Evolutionary conservation across 164 flowering plant species (phyloP), one percentile per base, ranked within the genome.

Genomic region (Brasenia schreberi): DNA sequence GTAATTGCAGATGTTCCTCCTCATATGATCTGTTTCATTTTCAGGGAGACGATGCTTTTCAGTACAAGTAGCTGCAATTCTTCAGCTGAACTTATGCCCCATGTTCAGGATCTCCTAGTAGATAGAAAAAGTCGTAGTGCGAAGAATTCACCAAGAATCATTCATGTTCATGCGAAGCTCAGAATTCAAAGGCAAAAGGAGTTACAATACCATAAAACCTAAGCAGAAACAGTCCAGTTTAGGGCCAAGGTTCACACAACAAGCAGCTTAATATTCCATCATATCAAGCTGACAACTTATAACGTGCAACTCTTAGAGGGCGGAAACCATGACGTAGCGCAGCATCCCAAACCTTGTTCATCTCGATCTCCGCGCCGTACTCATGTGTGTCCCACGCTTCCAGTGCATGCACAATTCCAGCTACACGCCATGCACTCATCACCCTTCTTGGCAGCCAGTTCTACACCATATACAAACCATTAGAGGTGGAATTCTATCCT

Each of bases 391-490:
- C 69, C 87, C 87, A 83, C 33, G 76, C 85, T 78, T 81, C 82
- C 52, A 80, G 18, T 7, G 76, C 81, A 69, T 83, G 85, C 23
- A 83, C 66, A 18, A 81, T 76, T 27, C 83, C 83, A 5, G 77
- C 75, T 0, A 81, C 75, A 10, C 79, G 80, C 82, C 81, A 76
- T 44, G 84, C 87, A 67, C 87, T 81, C 81, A 81, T 79, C 73
- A 71, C 80, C 72, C 81, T 73, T 62, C 87, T 78, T 7, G 78
- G 77, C 67, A 83, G 42, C 84, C 87, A 81, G 59, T 83, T 81
- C 87, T 83, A 71, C 60, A 62, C 4, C 27, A 12, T 68, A 18
- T 39, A 23, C 43, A 63, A 62, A 4, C 43, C 12, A 33, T 19
- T 7, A 63, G 9, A 33, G n/a, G n/a, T n/a, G 3, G 43, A 6